Evolutionary conservation across 345 rosid species (phyloP), one percentile per base, ranked within the genome.

Genomic region (Salix purpurea): DNA sequence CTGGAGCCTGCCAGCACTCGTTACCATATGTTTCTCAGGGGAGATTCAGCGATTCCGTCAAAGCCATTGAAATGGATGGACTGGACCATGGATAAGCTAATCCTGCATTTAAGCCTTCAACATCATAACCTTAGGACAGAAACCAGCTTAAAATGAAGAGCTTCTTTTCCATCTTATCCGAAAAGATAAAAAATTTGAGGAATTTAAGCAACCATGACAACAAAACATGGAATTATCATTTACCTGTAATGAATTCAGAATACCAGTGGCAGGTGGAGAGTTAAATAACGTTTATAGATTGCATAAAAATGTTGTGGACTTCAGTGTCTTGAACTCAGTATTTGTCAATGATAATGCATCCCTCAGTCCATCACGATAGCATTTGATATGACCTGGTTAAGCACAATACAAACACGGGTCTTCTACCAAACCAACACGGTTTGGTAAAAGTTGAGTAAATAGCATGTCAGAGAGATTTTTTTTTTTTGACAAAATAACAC

Each of bases 41-140:
- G 8, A 34, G 44, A 15, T 81, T 87, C 85, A 90, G 97, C 97
- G 96, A n/a, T 94, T 90, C 61, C 94, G 96, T 74, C 90, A 89
- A 84, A 21, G 60, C 7, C 60, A 54, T 7, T 19, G 24, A 54
- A 54, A 54, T 54, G 60, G 60, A 54, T 54, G 23, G 4, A 19
- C 10, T 50, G 58, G 58, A 50, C 19, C 58, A 50, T 50, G 56
- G 56, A 50, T 50, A 18, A 50, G 2, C 56, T 14, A 15, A 14
- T 16, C 56, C 56, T 50, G 1, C 56, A 50, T 50, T 50, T 6
- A 50, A 50, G 56, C 18, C 56, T 50, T 50, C 0, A 50, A 50
- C 6, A 50, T 50, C 56, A 52, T 52, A 5, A 5, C 58, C 58
- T 8, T 5, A 5, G 23, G 9, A 32, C 3, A 19, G 58, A 6